Base-by-base conservation (phyloP, 2,329 filamentous ascomycete genomes). In the Aspergillus amoenus region DNA sequence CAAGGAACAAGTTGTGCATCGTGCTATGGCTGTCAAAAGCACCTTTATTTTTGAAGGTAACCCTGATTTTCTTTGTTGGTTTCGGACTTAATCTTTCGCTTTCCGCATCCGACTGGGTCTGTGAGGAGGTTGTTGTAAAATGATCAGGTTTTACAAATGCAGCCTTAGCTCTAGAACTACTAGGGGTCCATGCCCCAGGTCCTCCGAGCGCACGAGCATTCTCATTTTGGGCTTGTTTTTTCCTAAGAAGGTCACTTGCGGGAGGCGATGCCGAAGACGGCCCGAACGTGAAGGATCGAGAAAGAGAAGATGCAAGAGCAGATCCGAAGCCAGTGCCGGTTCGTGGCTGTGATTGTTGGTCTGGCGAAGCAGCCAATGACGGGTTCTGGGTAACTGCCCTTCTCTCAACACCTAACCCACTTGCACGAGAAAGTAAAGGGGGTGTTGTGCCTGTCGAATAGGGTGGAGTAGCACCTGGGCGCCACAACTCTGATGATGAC, bases 21-120 rank as follows among this genome's bases (percentile, higher is more conserved):
- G 75, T 71, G 12, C 76, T 78, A 57, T 83, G 80, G 37, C 80
- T 77, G 55, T 83, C 80, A 61, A 88, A 88, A 37, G 78, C 74
- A 55, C 79, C 76, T 59, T 82, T 79, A 50, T 86, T 85, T 62
- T 82, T 84, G 24, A 85, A 72, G n/a, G 73, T 78, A 18, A 82
- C 73, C 52, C 77, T 80, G 55, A 85, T 60, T 56, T 67, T 71
- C 56, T 65, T 59, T 56, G 68, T 48, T 53, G 65, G 60, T 60
- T 74, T 71, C 57, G 62, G 40, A n/a, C 54, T 27, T 17, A 60
- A 68, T 61, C 59, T 75, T 45, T 74, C 74, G 51, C 69, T 74
- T 55, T 73, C 75, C 13, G 68, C 71, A 55, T 76, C 76, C 1
- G 75, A 76, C 43, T 71, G 66, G 22, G 69, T 69, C 58, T 70